A percentile compares a stretch with the other conserved stretches of the same genome.
These are phyloP conservation scores for Venturia carpophila DNA, from an alignment of 2,329 filamentous ascomycete species.

Conservation along the genomic window DNA sequence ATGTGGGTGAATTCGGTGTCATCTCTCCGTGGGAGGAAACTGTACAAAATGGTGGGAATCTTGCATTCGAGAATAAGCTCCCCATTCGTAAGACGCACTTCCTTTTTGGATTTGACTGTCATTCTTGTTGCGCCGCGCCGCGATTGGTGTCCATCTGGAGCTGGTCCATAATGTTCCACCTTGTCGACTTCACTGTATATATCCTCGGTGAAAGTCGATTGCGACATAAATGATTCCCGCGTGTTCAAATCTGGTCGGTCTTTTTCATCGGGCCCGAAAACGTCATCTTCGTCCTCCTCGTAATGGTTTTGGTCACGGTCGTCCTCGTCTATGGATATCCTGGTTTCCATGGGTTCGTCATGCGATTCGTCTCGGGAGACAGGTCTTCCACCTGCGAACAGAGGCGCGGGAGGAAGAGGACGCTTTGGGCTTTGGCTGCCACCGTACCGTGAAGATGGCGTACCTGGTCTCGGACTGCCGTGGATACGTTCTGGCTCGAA, in stretches of 20 bases:
- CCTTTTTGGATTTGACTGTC: constrained; percentile 84
- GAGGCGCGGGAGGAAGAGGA: constrained; percentile 78
- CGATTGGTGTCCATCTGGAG: constrained; percentile 78
- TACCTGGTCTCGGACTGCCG: constrained; percentile 81
- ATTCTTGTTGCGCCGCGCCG: constrained; percentile 70
- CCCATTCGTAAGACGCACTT: constrained; percentile 93
- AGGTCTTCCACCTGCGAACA: constrained; percentile 56
- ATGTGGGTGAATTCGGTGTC: constrained; percentile 97
- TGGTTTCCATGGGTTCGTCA: constrained; percentile 49
- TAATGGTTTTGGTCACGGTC: constrained; percentile 24
- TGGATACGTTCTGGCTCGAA: constrained; percentile 88
- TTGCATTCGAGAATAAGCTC: constrained; percentile 98
- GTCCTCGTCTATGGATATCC: constrained; percentile 56
- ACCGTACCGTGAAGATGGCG: constrained; percentile 80
- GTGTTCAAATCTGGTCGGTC: constrained; percentile 51
- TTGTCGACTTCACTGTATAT: constrained; percentile 37
- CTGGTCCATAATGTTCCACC: constrained; percentile 66
- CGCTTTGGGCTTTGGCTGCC: constrained; percentile 71
- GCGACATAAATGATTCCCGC: constrained; percentile 55
- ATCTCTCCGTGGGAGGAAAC: constrained; percentile 85
- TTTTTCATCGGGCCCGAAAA: constrained; percentile 59
- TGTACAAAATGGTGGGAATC: constrained; percentile 96
- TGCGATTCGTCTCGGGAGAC: constrained; percentile 35
- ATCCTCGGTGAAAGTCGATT: constrained; percentile 53
- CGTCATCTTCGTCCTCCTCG: constrained; percentile 51